Evolutionary conservation across 176 grass and related monocot species (phyloP).

Genomic region (Oryza glaberrima): DNA sequence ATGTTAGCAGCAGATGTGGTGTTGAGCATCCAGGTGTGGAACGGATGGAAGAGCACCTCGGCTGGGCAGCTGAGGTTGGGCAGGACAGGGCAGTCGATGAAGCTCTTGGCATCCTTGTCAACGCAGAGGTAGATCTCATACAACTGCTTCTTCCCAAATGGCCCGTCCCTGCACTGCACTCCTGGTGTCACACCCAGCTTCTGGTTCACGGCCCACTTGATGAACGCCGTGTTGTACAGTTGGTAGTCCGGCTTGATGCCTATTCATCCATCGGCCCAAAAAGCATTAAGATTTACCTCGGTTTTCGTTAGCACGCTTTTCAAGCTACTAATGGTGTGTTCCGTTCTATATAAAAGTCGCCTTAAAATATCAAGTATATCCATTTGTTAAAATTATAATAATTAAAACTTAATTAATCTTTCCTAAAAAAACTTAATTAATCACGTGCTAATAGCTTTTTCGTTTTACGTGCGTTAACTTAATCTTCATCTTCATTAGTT

Average conservation of each 20-base stretch:
- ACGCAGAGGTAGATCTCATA: constrained; percentile 51
- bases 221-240: constrained; percentile 30
- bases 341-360: no score
- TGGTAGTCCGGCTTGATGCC: constrained; percentile 41
- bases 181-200: constrained; percentile 37
- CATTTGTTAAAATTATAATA: no score
- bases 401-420: no score
- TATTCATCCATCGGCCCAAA: background rate
- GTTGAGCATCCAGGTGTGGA: constrained; percentile 51
- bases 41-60: constrained; percentile 41
- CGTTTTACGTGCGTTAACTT: no score
- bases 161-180: constrained; percentile 38
- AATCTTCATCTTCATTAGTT: no score
- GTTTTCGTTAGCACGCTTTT: no score
- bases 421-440: no score
- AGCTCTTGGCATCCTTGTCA: constrained; percentile 27
- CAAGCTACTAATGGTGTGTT: no score
- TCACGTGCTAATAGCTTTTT: no score
- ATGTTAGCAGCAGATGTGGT: constrained; percentile 15
- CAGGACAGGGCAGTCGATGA: constrained; percentile 52
- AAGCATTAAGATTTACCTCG: background rate
- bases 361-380: no score
- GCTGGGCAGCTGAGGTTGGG: constrained; percentile 27
- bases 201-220: constrained; percentile 28
- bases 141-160: constrained; percentile 44